A percentile compares a stretch with the other conserved stretches of the same genome.
Conservation (phyloP, 257 asterid genomes). For the Parsonsia alboflavescens region DNA sequence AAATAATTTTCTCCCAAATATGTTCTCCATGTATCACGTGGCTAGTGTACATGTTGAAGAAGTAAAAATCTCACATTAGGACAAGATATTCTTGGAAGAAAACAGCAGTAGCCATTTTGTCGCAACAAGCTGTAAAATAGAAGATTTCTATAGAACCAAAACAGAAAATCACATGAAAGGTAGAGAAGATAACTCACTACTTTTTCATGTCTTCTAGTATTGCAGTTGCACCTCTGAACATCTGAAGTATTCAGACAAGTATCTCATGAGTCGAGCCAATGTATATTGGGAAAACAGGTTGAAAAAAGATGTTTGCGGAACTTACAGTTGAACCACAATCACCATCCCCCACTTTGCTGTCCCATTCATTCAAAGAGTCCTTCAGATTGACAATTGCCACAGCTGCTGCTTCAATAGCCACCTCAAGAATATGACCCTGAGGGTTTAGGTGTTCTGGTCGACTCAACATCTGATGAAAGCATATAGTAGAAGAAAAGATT, state of each 20-base stretch:
- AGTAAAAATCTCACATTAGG: not conserved
- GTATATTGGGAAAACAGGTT: not conserved
- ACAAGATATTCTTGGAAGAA: not conserved
- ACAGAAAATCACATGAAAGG: not conserved
- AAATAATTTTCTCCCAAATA: no score
- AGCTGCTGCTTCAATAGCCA: slow-evolving; percentile 91
- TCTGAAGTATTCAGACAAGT: slow-evolving; percentile 39
- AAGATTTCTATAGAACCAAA: not conserved
- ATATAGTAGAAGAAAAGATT: slow-evolving; percentile 22
- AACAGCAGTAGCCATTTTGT: not conserved
- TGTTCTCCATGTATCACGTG: no score
- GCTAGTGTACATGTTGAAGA: not conserved
- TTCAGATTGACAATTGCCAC: slow-evolving; percentile 53
- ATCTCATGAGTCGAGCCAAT: slow-evolving; percentile 9
- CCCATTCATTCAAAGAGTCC: slow-evolving; percentile 89
- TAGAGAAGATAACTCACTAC: slow-evolving; percentile 40
- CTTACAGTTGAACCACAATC: slow-evolving; percentile 98
- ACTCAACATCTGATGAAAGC: slow-evolving; percentile 44
- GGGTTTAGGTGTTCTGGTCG: slow-evolving; percentile 66
- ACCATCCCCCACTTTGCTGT: slow-evolving; percentile 96
- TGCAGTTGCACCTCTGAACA: slow-evolving; percentile 85
- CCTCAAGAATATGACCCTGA: slow-evolving; percentile 63
- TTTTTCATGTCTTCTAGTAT: slow-evolving; percentile 85
- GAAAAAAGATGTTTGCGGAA: slow-evolving; percentile 18
- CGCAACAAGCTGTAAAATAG: not conserved